phyloP scores from a whole-genome alignment of 257 asterid species.

The Pogostemon cablin region DNA sequence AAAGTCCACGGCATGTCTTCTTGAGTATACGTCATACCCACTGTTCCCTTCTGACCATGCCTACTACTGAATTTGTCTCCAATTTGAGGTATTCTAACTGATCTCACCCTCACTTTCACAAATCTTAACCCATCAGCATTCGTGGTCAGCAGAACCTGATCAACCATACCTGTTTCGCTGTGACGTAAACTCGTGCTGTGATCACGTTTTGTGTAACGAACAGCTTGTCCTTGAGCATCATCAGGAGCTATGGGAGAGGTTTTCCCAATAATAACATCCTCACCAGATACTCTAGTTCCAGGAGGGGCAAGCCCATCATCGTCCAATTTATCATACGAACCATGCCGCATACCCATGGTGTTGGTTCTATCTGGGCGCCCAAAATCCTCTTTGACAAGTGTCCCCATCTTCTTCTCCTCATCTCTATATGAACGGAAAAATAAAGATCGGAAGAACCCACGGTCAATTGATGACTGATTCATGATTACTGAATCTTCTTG shows the following conservation, averaged over 20 bases:
- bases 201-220: slow-evolving; percentile 90
- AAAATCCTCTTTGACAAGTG: slow-evolving; percentile 94
- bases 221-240: slow-evolving; percentile 84
- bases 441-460: slow-evolving; percentile 92
- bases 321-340: slow-evolving; percentile 94
- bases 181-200: slow-evolving; percentile 97
- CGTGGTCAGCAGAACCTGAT: slow-evolving; percentile 88
- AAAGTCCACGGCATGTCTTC: slow-evolving; percentile 99
- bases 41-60: slow-evolving; percentile 97
- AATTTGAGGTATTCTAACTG: slow-evolving; percentile 92
- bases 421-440: slow-evolving; percentile 96
- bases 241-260: slow-evolving; percentile 88
- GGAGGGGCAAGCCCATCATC: slow-evolving; percentile 99
- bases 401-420: slow-evolving; percentile 98
- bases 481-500: slow-evolving; percentile 98
- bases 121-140: slow-evolving; percentile 94
- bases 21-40: slow-evolving; percentile 95
- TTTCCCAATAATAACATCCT: slow-evolving; percentile 96
- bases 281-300: slow-evolving; percentile 93
- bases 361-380: slow-evolving; percentile 93
- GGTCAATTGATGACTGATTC: slow-evolving; percentile 97
- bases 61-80: slow-evolving; percentile 97
- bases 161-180: slow-evolving; percentile 94
- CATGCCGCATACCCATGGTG: slow-evolving; percentile 99
- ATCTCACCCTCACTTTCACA: slow-evolving; percentile 94